A percentile compares a stretch with the other conserved stretches of the same genome.
These are phyloP conservation scores for Eruca vesicaria DNA, from an alignment of 441 rosid species.

Conservation along the genomic window DNA sequence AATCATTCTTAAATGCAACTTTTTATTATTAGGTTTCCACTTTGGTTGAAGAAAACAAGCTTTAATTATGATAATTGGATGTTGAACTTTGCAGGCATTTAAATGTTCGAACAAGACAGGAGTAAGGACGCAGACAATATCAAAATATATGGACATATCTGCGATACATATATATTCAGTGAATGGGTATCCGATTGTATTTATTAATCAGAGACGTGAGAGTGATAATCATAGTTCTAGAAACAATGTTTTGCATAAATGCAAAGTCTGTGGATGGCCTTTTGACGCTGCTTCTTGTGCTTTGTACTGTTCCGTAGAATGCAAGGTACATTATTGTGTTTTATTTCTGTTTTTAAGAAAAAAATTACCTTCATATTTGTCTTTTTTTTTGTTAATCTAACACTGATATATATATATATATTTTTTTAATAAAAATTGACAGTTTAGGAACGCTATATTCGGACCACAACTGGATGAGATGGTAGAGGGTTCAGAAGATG, in stretches of 20 bases:
- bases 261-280: conserved; percentile 25
- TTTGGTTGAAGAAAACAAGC: not conserved
- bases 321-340: conserved; percentile 18
- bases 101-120: conserved; percentile 6
- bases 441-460: not conserved
- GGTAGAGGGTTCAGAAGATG: not conserved
- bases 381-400: not conserved
- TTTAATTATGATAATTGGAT: not conserved
- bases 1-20: not conserved
- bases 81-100: not conserved
- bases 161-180: not conserved
- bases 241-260: conserved; percentile 1
- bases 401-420: not conserved
- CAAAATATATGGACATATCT: conserved; percentile 4
- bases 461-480: conserved; percentile 13
- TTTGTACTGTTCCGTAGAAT: conserved; percentile 29
- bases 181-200: not conserved
- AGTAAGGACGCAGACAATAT: not conserved
- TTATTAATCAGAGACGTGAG: conserved; percentile 9
- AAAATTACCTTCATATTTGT: not conserved
- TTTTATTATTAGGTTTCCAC: not conserved
- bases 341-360: not conserved
- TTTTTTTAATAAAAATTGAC: not conserved
- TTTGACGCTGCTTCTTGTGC: conserved; percentile 5
- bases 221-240: not conserved